These are phyloP conservation scores for Nissolia schottii DNA, from an alignment of 306 rosid species.

Conservation along the genomic window DNA sequence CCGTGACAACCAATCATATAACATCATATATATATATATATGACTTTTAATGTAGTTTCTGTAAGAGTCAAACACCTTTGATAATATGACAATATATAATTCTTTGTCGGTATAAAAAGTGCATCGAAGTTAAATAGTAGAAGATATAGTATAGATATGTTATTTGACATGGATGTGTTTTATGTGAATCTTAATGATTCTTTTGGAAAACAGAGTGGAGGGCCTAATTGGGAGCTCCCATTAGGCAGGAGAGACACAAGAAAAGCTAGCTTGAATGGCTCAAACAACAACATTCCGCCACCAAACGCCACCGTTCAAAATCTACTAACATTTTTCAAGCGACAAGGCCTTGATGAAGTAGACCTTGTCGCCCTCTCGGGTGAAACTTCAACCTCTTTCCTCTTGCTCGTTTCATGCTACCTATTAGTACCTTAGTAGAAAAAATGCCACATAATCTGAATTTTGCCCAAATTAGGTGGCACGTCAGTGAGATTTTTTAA, in stretches of 20 bases:
- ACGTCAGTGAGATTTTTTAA: no score
- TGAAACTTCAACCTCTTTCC: background rate
- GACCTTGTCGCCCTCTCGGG: slow-evolving; percentile 88
- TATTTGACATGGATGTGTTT: background rate
- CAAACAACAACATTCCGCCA: slow-evolving; percentile 72
- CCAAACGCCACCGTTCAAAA: slow-evolving; percentile 60
- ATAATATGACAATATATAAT: no score
- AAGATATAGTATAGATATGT: background rate
- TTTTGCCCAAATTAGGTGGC: no score
- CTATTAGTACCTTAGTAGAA: background rate
- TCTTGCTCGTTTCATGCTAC: background rate
- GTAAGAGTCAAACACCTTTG: no score
- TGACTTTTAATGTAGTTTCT: background rate
- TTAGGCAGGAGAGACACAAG: slow-evolving; percentile 78
- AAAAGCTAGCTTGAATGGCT: slow-evolving; percentile 53
- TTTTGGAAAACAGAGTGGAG: slow-evolving; percentile 70
- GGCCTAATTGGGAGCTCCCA: slow-evolving; percentile 83
- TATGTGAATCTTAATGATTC: background rate
- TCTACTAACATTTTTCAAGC: slow-evolving; percentile 51
- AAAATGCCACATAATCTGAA: no score
- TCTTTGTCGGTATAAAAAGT: no score
- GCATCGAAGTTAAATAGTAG: no score
- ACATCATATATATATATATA: background rate
- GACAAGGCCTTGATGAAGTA: slow-evolving; percentile 79
- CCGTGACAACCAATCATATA: background rate